phyloP scores from a whole-genome alignment of 345 rosid genomes.

The Bruguiera gymnorhiza region DNA sequence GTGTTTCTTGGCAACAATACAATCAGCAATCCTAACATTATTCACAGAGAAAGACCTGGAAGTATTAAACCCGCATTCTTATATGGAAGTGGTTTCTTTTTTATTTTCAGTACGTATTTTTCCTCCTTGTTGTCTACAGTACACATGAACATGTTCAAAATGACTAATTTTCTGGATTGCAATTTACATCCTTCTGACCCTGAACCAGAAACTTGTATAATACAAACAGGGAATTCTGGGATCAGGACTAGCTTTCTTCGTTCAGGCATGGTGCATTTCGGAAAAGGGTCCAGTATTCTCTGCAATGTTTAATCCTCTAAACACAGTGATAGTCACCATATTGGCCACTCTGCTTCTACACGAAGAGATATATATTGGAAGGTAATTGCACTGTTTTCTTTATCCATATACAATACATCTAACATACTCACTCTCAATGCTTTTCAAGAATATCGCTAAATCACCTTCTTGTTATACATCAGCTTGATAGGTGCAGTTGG shows the following conservation, averaged over 20 bases:
- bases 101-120: conserved; percentile 38
- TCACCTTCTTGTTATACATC: not conserved
- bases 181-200: not conserved
- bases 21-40: conserved; percentile 44
- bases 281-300: conserved; percentile 16
- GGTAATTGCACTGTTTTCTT: not conserved
- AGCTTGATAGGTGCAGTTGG: conserved; percentile 48
- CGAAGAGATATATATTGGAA: conserved; percentile 20
- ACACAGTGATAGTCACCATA: conserved; percentile 25
- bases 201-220: not conserved
- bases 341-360: conserved; percentile 27
- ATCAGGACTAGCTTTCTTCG: conserved; percentile 46
- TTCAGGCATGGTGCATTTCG: conserved; percentile 49
- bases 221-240: conserved; percentile 45
- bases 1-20: conserved; percentile 61
- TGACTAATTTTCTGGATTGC: not conserved
- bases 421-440: not conserved
- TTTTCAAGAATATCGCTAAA: not conserved
- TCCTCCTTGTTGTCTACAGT: not conserved
- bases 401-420: not conserved
- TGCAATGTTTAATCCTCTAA: conserved; percentile 24
- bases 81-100: conserved; percentile 40
- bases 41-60: conserved; percentile 44
- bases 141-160: not conserved
- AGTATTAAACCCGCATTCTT: conserved; percentile 52